Conservation (phyloP, 2,329 filamentous ascomycete species). For the Microascus cirrosus region DNA sequence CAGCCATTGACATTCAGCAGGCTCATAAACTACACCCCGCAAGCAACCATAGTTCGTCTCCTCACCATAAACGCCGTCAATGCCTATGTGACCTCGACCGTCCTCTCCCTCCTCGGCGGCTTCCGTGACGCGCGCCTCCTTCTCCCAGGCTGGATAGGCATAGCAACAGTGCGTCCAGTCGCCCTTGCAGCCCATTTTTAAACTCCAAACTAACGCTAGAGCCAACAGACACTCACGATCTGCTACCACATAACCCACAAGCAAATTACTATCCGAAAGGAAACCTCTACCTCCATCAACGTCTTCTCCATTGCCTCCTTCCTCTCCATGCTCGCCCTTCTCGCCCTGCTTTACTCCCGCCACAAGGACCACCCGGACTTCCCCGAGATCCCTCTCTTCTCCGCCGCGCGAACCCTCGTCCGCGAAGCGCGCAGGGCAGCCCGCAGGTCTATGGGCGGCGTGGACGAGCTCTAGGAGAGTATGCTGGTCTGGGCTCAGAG, state of each 20-base stretch:
- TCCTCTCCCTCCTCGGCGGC: conserved; percentile 59
- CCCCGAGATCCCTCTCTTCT: conserved; percentile 45
- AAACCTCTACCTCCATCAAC: conserved; percentile 66
- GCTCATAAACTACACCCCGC: conserved; percentile 76
- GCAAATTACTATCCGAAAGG: conserved; percentile 68
- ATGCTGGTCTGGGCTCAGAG: not conserved
- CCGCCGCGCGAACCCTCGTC: conserved; percentile 22
- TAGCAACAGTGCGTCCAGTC: conserved; percentile 49
- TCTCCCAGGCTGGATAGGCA: conserved; percentile 67
- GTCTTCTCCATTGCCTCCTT: conserved; percentile 69
- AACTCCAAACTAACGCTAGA: not conserved
- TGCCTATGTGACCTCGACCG: conserved; percentile 62
- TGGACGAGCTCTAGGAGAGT: not conserved
- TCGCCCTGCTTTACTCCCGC: conserved; percentile 55
- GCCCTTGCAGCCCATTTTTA: not conserved
- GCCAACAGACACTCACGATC: conserved; percentile 55
- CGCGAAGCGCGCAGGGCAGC: conserved; percentile 15
- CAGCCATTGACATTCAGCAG: conserved; percentile 23
- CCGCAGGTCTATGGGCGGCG: not conserved
- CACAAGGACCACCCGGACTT: conserved; percentile 37
- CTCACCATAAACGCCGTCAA: conserved; percentile 65
- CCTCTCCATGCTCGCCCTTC: conserved; percentile 59
- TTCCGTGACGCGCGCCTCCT: conserved; percentile 60
- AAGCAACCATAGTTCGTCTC: conserved; percentile 70
- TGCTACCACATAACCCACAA: conserved; percentile 69